phyloP scores from a whole-genome alignment of 192 early-diverging fungal genomes.

The Coemansia javaensis region DNA sequence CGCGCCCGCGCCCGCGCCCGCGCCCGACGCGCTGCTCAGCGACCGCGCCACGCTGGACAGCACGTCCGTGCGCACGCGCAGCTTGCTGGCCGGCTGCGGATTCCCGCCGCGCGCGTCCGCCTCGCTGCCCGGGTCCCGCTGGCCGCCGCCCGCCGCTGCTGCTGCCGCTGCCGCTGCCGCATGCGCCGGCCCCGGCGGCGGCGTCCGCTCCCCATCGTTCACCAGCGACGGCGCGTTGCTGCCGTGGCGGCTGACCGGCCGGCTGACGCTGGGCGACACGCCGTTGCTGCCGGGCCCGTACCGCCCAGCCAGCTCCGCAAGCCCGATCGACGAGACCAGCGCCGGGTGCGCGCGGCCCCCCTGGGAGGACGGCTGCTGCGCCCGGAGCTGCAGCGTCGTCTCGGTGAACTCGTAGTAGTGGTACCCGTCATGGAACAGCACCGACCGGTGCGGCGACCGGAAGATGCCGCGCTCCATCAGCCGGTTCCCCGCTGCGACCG shows the following conservation, averaged over 20 bases:
- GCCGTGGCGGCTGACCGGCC: slow-evolving; percentile 42
- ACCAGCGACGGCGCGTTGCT: slow-evolving; percentile 31
- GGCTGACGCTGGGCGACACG: slow-evolving; percentile 27
- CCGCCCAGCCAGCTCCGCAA: slow-evolving; percentile 9
- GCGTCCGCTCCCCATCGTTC: slow-evolving; percentile 6
- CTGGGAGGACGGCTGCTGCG: slow-evolving; percentile 4
- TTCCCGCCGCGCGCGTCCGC: not conserved
- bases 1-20: not conserved
- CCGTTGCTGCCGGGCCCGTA: slow-evolving; percentile 14
- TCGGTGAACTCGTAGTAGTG: slow-evolving; percentile 71
- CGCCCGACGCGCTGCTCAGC: not conserved
- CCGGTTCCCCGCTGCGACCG: slow-evolving; percentile 71
- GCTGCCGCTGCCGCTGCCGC: not conserved
- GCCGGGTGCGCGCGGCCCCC: slow-evolving; percentile 6
- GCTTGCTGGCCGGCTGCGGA: slow-evolving; percentile 24
- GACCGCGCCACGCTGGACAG: not conserved
- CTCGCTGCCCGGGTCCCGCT: no score
- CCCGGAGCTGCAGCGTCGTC: slow-evolving; percentile 5
- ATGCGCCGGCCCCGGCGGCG: not conserved
- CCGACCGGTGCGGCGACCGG: slow-evolving; percentile 54
- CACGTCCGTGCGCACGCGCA: slow-evolving; percentile 21
- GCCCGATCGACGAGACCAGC: slow-evolving; percentile 20
- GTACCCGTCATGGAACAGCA: slow-evolving; percentile 80
- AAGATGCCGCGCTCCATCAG: slow-evolving; percentile 74
- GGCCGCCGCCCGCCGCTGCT: no score